Percentiles rank a stretch among this genome's conserved stretches.
phyloP scores from a whole-genome alignment of 176 grass and related monocot genomes.

The Urochloa ruziziensis region DNA sequence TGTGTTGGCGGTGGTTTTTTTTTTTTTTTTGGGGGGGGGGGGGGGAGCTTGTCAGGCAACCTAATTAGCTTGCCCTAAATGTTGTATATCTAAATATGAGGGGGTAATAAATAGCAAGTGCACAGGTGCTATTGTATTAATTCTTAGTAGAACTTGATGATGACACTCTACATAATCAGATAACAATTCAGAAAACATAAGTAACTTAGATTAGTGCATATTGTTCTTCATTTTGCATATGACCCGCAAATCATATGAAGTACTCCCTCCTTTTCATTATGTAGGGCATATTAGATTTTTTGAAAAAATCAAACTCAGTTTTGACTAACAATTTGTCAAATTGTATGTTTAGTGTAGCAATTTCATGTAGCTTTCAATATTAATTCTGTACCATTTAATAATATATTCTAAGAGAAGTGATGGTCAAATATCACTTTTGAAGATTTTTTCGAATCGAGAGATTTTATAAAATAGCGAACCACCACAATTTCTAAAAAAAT shows the following conservation, averaged over 20 bases:
- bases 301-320: background rate
- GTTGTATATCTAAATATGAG: no score
- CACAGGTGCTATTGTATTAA: no score
- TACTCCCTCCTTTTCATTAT: background rate
- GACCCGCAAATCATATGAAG: background rate
- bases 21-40: no score
- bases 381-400: background rate
- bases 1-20: no score
- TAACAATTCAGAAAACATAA: background rate
- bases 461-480: no score
- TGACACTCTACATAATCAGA: background rate
- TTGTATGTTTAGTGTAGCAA: background rate
- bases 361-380: background rate
- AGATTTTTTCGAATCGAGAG: background rate
- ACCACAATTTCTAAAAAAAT: background rate
- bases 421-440: background rate
- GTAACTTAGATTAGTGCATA: background rate
- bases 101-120: no score
- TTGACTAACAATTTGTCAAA: background rate
- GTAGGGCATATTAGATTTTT: background rate
- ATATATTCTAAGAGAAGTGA: background rate
- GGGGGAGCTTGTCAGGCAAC: no score
- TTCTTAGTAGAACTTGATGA: no score
- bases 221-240: background rate
- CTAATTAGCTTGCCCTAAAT: no score